Evolutionary conservation across 495 filamentous ascomycete genomes (phyloP).

Genomic region (Venustampulla echinocandica): DNA sequence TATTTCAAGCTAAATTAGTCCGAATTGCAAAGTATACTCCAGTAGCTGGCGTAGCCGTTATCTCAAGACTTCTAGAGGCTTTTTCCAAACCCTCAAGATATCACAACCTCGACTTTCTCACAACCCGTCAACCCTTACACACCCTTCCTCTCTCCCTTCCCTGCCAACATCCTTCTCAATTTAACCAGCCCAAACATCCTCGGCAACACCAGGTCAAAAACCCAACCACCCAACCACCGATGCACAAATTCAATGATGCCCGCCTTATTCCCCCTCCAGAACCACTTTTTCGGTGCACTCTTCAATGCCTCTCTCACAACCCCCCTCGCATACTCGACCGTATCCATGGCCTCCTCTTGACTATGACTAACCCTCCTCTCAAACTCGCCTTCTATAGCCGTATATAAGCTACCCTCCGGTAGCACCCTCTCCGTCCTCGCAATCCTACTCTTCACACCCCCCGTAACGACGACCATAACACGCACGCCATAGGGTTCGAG

Average conservation of each 20-base stretch:
- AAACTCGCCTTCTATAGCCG: constrained; percentile 44
- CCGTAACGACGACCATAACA: constrained; percentile 50
- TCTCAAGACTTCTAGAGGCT: too few relatives aligned
- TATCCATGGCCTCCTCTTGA: constrained; percentile 46
- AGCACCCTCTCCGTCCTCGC: constrained; percentile 42
- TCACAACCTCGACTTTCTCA: too few relatives aligned
- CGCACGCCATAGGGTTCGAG: constrained; percentile 33
- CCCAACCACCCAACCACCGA: constrained; percentile 29
- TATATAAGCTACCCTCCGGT: constrained; percentile 40
- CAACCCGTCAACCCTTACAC: too few relatives aligned
- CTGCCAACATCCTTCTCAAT: constrained; percentile 32
- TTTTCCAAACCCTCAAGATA: too few relatives aligned
- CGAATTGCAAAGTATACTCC: too few relatives aligned
- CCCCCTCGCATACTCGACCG: constrained; percentile 43
- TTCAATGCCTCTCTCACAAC: constrained; percentile 48
- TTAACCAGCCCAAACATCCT: constrained; percentile 41
- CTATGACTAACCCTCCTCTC: constrained; percentile 43
- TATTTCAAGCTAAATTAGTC: too few relatives aligned
- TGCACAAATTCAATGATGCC: constrained; percentile 41
- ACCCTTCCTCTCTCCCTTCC: constrained; percentile 7
- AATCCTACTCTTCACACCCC: constrained; percentile 52
- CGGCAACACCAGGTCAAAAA: constrained; percentile 34
- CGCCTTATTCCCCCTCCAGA: constrained; percentile 44
- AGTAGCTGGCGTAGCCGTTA: too few relatives aligned
- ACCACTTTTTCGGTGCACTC: constrained; percentile 40